phyloP scores from a whole-genome alignment of 2,329 filamentous ascomycete genomes.

The Penicillium carneum region DNA sequence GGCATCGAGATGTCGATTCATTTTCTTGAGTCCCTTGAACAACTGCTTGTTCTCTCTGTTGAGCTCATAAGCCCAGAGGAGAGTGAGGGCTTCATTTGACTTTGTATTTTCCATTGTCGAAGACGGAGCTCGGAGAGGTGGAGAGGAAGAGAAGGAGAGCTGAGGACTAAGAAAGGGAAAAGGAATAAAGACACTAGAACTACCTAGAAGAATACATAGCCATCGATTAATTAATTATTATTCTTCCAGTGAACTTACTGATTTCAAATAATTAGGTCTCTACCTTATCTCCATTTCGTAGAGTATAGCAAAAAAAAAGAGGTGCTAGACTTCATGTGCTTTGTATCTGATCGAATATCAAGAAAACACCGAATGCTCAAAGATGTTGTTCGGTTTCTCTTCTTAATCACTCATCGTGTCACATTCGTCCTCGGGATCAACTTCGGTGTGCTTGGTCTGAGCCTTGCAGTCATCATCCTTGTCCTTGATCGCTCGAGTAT shows the following conservation, averaged over 20 bases:
- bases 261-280: not conserved
- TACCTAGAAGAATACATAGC: too few species aligned
- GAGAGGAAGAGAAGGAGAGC: not conserved
- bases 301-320: not conserved
- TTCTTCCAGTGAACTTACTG: too few species aligned
- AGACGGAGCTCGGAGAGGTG: not conserved
- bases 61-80: conserved; percentile 18
- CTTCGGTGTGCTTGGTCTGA: not conserved
- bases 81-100: conserved; percentile 9
- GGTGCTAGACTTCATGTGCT: not conserved
- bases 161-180: not conserved
- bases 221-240: too few species aligned
- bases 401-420: not conserved
- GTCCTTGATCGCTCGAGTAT: not conserved
- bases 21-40: conserved; percentile 16
- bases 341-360: not conserved
- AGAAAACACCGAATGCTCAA: not conserved
- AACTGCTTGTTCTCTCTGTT: conserved; percentile 11
- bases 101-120: conserved; percentile 9
- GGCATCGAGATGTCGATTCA: not conserved
- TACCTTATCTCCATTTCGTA: not conserved
- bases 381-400: not conserved
- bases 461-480: not conserved
- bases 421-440: not conserved
- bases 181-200: not conserved